phyloP scores from a whole-genome alignment of 1,284 basidiomycete species.

The Pulveroboletus sp. region DNA sequence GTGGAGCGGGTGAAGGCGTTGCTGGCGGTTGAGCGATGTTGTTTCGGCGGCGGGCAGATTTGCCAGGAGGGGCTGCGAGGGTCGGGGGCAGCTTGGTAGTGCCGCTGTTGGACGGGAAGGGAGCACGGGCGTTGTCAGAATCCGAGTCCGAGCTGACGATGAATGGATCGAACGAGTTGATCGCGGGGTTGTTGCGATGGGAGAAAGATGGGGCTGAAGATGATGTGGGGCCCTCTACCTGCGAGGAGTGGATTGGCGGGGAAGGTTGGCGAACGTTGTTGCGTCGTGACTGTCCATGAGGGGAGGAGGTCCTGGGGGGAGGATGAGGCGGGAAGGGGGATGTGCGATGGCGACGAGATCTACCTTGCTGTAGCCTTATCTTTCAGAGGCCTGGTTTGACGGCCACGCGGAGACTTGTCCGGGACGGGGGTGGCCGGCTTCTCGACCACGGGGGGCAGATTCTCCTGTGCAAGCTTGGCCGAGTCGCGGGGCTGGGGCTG shows the following conservation, averaged over 20 bases:
- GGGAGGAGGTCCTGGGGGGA: constrained; percentile 46
- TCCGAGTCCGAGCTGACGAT: constrained; percentile 45
- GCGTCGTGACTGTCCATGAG: constrained; percentile 50
- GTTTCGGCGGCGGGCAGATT: constrained; percentile 54
- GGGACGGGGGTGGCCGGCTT: constrained; percentile 28
- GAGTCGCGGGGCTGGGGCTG: constrained; percentile 23
- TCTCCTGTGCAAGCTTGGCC: constrained; percentile 19
- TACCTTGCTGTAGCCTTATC: constrained; percentile 36
- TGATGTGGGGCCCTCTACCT: constrained; percentile 53
- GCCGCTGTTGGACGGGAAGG: constrained; percentile 28
- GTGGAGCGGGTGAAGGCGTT: constrained; percentile 31
- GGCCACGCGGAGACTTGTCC: constrained; percentile 32
- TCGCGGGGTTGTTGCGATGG: constrained; percentile 34
- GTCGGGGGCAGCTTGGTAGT: constrained; percentile 40
- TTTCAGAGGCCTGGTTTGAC: constrained; percentile 33
- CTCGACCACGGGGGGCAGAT: constrained; percentile 17
- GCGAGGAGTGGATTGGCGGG: constrained; percentile 57
- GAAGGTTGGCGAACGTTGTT: constrained; percentile 58
- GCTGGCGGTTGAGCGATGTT: constrained; percentile 24
- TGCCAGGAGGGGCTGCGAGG: constrained; percentile 50
- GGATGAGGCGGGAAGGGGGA: constrained; percentile 6
- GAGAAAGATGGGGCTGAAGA: constrained; percentile 36
- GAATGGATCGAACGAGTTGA: constrained; percentile 61
- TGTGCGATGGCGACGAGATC: constrained; percentile 10
- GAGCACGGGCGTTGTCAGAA: constrained; percentile 31